A percentile compares a stretch with the other conserved stretches of the same genome.
Evolutionary conservation across 129 eudicot species (phyloP).

Genomic region (Flaveria sonorensis): DNA sequence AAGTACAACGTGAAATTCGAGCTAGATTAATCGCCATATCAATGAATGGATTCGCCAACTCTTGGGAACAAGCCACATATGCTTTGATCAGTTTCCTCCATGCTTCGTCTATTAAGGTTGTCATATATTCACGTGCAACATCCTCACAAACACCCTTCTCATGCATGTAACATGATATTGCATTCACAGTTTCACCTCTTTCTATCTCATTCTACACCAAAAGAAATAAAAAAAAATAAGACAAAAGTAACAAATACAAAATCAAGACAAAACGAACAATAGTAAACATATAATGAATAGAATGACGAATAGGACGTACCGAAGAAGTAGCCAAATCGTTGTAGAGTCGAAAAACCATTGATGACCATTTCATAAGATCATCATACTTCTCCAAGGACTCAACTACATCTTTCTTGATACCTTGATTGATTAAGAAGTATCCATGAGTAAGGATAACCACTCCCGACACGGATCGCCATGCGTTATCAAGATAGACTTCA

Average conservation of each 20-base stretch:
- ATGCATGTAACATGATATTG: constrained; percentile 50
- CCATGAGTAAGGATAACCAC: constrained; percentile 39
- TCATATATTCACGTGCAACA: constrained; percentile 36
- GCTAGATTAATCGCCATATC: constrained; percentile 53
- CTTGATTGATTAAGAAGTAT: constrained; percentile 22
- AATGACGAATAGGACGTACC: constrained; percentile 16
- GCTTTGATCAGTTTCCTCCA: constrained; percentile 48
- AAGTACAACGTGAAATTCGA: constrained; percentile 42
- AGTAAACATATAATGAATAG: not conserved
- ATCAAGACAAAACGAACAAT: too few relatives aligned
- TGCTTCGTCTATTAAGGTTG: constrained; percentile 29
- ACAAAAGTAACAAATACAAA: not conserved
- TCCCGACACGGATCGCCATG: constrained; percentile 32
- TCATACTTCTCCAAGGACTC: constrained; percentile 23
- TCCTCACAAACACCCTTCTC: constrained; percentile 46
- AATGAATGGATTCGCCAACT: constrained; percentile 17
- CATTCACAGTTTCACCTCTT: constrained; percentile 47
- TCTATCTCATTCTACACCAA: constrained; percentile 39
- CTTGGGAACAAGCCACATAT: constrained; percentile 22
- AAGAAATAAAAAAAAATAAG: not conserved
- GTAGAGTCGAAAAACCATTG: constrained; percentile 47
- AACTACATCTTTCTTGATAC: constrained; percentile 10
- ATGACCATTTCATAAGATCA: constrained; percentile 50
- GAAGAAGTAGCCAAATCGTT: constrained; percentile 40
- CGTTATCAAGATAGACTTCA: constrained; percentile 34